phyloP scores from a whole-genome alignment of 495 filamentous ascomycete genomes.

The Pseudevernia furfuracea region DNA sequence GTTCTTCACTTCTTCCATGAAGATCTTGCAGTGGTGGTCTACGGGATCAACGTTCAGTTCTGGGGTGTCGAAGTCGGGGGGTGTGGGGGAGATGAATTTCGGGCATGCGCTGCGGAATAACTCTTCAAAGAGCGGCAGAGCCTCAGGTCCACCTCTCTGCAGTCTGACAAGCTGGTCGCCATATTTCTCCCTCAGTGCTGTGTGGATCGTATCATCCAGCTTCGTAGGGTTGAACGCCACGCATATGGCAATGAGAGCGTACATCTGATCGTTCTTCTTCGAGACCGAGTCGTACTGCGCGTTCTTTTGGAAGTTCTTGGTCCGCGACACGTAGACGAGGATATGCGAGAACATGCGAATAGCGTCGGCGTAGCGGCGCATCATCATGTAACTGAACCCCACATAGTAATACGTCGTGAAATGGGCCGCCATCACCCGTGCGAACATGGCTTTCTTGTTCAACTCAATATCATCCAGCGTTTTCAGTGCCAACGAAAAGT shows the following conservation, averaged over 20 bases:
- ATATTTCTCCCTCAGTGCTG: conserved; percentile 94
- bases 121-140: conserved; percentile 92
- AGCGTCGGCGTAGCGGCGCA: conserved; percentile 96
- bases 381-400: conserved; percentile 99
- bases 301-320: conserved; percentile 99
- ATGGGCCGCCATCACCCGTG: conserved; percentile 97
- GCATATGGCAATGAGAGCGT: conserved; percentile 96
- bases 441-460: conserved; percentile 99
- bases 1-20: conserved; percentile 99
- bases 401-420: conserved; percentile 99
- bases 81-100: conserved; percentile 97
- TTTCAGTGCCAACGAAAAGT: conserved; percentile 97
- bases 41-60: conserved; percentile 91
- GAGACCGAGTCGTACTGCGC: conserved; percentile 92
- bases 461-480: conserved; percentile 98
- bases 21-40: conserved; percentile 92
- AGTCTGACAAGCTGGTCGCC: conserved; percentile 92
- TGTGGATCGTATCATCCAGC: conserved; percentile 98
- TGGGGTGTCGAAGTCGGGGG: conserved; percentile 93
- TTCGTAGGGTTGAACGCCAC: conserved; percentile 94
- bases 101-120: conserved; percentile 92
- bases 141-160: conserved; percentile 90
- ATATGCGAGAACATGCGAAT: conserved; percentile 99
- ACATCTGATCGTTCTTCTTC: conserved; percentile 99
- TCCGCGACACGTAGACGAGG: conserved; percentile 94